Base-by-base conservation (phyloP, 208 protist species). In the Angomonas deanei region DNA sequence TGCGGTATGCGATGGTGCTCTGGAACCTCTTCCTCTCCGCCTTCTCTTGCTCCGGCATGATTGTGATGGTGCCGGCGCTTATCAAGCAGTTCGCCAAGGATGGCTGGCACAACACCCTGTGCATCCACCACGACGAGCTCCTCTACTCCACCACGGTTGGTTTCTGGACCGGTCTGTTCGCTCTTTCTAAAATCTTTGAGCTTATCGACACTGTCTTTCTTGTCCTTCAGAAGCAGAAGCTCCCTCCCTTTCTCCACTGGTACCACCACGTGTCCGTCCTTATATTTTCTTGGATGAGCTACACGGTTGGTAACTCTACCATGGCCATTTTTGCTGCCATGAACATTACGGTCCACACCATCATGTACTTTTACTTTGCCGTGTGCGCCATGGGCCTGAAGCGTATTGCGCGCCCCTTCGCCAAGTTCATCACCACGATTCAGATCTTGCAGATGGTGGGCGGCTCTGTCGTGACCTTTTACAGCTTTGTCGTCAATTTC, bases 331-430 rank as follows among this genome's bases (percentile, higher is more conserved):
- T 97, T 63, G 75, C 84, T 24, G 71, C 82, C 15, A 97, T 98
- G 92, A 98, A 98, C 72, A 87, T 91, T 61, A 78, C 55, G 19
- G 94, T 98, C 19, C 97, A 98, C 78, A 69, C 91, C 3, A 78
- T 98, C 76, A 98, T 98, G 95, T 98, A 98, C 74, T 72, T 77
- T 4, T 98, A 98, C 74, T 98, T 97, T 68, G 84, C 82, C 48
- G 23, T 96, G 17, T 83, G 78, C 64, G 79, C 78, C 1, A 74
- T 74, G 34, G 83, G 88, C 30, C 34, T 78, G 39, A 77, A 80
- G 74, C 74, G 78, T 59, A n/a, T 85, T 1, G 66, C 89, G 34
- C 81, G 80, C 59, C 75, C 74, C 8, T 72, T 96, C 48, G 86
- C 92, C 0, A 81, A 83, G 30, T 71, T 95, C 50, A 96, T 97